Evolutionary conservation across 2,329 filamentous ascomycete genomes (phyloP), one percentile per base, ranked within the genome.

Genomic region (Pseudogymnoascus sp.): DNA sequence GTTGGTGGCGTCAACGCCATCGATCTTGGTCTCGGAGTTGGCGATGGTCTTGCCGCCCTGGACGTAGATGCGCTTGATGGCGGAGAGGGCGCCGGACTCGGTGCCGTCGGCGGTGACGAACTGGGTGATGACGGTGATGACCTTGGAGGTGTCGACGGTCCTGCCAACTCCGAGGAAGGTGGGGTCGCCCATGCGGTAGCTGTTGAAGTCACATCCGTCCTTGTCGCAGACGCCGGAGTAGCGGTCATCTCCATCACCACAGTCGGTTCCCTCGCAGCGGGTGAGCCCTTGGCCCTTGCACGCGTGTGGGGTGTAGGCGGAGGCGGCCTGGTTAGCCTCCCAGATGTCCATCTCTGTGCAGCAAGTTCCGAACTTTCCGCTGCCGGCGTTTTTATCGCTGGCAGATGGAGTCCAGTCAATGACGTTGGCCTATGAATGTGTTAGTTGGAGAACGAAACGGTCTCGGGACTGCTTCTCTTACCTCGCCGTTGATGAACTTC

Each of bases 321-420:
- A 78, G 14, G 82, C 80, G 69, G 83, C 78, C 66, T 75, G 79
- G 77, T 85, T 85, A 63, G 82, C 82, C 73, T 85, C 83, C 83
- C 83, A 85, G 72, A 85, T 79, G 63, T 88, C 85, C 80, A 88
- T 85, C 75, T 88, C 85, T 36, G 80, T 75, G 73, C 85, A 88
- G 80, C 85, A 87, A 39, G 84, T 77, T 67, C 85, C 85, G 61
- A 79, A 76, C 57, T 74, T 74, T 34, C 81, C 81, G 25, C 73
- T 70, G 63, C 83, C 83, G 19, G 80, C 77, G 71, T 83, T 83
- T 64, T 72, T 67, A 70, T 83, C 79, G 64, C 73, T 80, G 14
- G 65, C 61, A 1, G 79, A 80, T 11, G 79, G 71, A 14, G 63
- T 65, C 80, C 80, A 82, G 65, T 77, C 77, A 11, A 81, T 78